A percentile compares a stretch with the other conserved stretches of the same genome.
Evolutionary conservation across 106 monocot genomes (phyloP).

Genomic region (Acorus gramineus): DNA sequence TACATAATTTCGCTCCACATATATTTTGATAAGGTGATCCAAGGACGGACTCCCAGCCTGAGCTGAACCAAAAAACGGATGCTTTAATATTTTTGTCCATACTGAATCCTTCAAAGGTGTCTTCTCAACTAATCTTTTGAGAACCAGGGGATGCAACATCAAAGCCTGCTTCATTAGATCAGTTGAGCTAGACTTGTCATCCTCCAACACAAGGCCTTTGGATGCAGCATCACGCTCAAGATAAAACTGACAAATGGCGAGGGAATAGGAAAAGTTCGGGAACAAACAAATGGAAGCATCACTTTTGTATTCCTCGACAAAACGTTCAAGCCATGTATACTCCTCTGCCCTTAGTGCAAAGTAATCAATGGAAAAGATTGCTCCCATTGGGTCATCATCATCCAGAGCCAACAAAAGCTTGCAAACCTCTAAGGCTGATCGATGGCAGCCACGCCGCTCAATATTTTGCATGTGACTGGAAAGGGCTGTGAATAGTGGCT

Average conservation of each 20-base stretch:
- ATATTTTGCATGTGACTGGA: constrained; percentile 86
- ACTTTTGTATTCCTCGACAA: constrained; percentile 51
- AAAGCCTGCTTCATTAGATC: constrained; percentile 98
- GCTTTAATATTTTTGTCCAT: constrained; percentile 68
- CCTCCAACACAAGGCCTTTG: constrained; percentile 2
- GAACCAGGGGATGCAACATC: constrained; percentile 92
- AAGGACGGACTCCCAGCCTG: constrained; percentile 75
- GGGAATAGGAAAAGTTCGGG: constrained; percentile 88
- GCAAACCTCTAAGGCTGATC: constrained; percentile 93
- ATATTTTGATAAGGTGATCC: constrained; percentile 86
- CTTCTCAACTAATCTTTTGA: constrained; percentile 76
- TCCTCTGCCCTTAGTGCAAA: constrained; percentile 83
- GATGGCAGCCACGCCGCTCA: constrained; percentile 91
- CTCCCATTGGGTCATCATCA: constrained; percentile 84
- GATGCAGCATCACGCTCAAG: constrained; percentile 38
- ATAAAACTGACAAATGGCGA: constrained; percentile 67
- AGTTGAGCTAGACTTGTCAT: constrained; percentile 49
- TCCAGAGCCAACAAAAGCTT: constrained; percentile 82
- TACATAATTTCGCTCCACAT: constrained; percentile 83
- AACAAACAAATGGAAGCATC: constrained; percentile 90
- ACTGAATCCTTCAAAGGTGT: constrained; percentile 78
- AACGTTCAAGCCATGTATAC: constrained; percentile 76
- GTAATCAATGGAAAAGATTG: constrained; percentile 91
- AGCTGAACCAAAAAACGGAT: constrained; percentile 77
- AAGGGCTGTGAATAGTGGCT: constrained; percentile 80